Evolutionary conservation across 2,329 filamentous ascomycete genomes (phyloP).

Genomic region (Colletotrichum sp.): DNA sequence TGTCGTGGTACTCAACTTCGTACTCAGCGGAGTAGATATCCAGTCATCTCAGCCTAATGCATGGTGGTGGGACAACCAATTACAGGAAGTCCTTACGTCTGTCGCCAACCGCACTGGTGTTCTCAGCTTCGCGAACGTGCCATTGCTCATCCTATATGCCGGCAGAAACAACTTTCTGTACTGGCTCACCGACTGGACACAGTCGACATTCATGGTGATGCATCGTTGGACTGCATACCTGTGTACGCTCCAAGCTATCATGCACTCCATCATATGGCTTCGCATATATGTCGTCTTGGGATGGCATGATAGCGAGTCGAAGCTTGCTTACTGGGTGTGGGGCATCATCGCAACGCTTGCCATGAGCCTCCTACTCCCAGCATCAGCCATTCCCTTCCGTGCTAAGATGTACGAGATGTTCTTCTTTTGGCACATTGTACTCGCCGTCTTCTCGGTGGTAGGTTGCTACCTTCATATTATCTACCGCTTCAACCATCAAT

Average conservation of each 20-base stretch:
- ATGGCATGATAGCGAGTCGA: conserved; percentile 28
- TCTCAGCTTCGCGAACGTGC: conserved; percentile 33
- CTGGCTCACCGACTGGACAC: conserved; percentile 46
- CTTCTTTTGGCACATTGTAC: conserved; percentile 41
- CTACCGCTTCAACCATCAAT: conserved; percentile 33
- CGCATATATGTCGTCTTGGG: conserved; percentile 30
- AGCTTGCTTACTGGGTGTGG: conserved; percentile 43
- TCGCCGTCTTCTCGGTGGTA: conserved; percentile 41
- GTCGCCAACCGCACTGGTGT: conserved; percentile 38
- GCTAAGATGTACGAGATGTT: conserved; percentile 43
- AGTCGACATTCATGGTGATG: conserved; percentile 46
- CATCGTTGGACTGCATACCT: conserved; percentile 50
- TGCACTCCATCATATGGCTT: conserved; percentile 43
- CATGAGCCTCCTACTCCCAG: conserved; percentile 31
- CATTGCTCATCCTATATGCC: conserved; percentile 41
- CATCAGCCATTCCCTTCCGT: conserved; percentile 35
- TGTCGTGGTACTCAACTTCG: conserved; percentile 32
- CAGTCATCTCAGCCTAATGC: conserved; percentile 22
- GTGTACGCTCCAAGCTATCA: conserved; percentile 40
- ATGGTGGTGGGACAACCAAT: conserved; percentile 24
- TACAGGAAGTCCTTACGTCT: conserved; percentile 26
- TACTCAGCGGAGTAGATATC: conserved; percentile 29
- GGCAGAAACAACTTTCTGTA: conserved; percentile 46
- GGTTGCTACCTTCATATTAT: conserved; percentile 45
- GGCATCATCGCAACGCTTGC: conserved; percentile 41